Evolutionary conservation across 2,329 filamentous ascomycete species (phyloP).

Genomic region (Aspergillus brasiliensis): DNA sequence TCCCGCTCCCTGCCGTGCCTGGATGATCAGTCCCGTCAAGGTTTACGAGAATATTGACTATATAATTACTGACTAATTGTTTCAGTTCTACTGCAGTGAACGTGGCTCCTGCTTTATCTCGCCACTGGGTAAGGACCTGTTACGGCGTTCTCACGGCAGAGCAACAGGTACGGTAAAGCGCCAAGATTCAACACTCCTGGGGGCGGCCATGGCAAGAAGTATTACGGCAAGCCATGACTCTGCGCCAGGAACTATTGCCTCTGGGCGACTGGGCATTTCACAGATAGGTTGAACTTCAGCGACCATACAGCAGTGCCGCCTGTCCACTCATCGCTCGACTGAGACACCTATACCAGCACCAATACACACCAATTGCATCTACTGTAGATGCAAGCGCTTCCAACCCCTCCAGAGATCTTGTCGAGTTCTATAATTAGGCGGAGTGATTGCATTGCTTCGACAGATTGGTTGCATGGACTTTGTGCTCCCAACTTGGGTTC

Average conservation of each 20-base stretch:
- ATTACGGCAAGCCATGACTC: not conserved
- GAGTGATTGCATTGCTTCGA: no score
- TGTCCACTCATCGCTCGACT: not conserved
- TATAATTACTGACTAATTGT: not conserved
- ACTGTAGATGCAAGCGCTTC: not conserved
- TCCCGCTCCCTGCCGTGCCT: conserved; percentile 3
- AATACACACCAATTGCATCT: not conserved
- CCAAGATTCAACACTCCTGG: not conserved
- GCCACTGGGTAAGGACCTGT: not conserved
- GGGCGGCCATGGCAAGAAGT: not conserved
- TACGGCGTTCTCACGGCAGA: not conserved
- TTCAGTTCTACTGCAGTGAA: not conserved
- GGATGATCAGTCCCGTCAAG: not conserved
- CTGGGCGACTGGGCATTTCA: not conserved
- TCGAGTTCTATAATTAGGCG: not conserved
- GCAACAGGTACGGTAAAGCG: not conserved
- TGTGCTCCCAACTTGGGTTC: not conserved
- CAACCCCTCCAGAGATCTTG: not conserved
- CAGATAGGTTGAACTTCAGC: not conserved
- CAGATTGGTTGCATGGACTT: not conserved
- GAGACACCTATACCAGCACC: not conserved
- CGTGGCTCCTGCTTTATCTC: not conserved
- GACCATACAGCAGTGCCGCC: not conserved
- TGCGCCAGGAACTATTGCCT: not conserved
- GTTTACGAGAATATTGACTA: not conserved